Evolutionary conservation across 2,329 filamentous ascomycete species (phyloP), one percentile per base, ranked within the genome.

Genomic region (Colletotrichum falcatum): DNA sequence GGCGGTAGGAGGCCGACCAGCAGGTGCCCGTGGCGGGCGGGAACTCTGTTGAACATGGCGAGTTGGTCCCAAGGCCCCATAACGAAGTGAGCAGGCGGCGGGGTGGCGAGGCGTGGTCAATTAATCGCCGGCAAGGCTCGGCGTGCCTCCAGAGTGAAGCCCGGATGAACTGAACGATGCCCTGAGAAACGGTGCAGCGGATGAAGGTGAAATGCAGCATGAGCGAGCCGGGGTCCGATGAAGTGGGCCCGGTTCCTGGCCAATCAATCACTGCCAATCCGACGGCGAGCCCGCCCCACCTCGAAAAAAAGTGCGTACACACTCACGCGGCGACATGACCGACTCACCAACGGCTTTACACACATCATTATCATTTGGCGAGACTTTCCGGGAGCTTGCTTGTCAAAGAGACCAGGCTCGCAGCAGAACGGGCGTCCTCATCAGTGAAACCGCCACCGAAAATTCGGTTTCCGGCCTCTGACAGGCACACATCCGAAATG

Each of bases 161-260:
- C 26, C n/a, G 5, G 44, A 35, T 11, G n/a, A 8, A 51, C 2
- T 3, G 18, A 20, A 12, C 8, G 44, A 23, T 28, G 3, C 12
- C 37, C 37, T 12, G 44, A 8, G 5, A 23, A 18, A n/a, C 23
- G 6, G 12, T 49, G 11, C n/a, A 9, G 23, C 20, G 58, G 65
- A 8, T 56, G 48, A 63, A n/a, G n/a, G 11, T 58, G 59, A 53
- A 62, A 63, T 23, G 58, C 68, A 54, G 14, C 28, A n/a, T n/a
- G n/a, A 18, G 37, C 20, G 20, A 39, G 35, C 37, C 1, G 14
- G 37, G 37, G 37, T 59, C 48, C 64, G 51, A 62, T 63, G 58
- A 67, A 48, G 64, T 63, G 67, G 64, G 26, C 74, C 76, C 4
- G 66, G 35, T 33, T 67, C 28, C 28, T 39, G 55, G 16, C 72